phyloP scores from a whole-genome alignment of 2,329 filamentous ascomycete species.

The Orbilia ellipsospora region DNA sequence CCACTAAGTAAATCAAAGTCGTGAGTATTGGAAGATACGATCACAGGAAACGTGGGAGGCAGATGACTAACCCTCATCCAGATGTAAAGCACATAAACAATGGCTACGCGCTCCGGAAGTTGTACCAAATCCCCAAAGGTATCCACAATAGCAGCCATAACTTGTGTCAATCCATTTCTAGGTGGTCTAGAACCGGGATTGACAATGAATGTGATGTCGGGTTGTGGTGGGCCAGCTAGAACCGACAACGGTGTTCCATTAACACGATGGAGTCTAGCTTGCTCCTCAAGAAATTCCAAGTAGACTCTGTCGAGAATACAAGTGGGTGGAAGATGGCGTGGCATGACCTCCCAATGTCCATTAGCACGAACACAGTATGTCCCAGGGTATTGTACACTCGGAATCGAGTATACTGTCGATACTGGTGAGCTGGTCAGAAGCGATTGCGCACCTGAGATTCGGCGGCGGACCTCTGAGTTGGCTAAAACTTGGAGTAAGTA shows the following conservation, averaged over 20 bases:
- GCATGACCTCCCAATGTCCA: conserved; percentile 55
- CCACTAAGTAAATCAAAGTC: conserved; percentile 68
- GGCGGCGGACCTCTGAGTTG: conserved; percentile 42
- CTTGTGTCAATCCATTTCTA: conserved; percentile 81
- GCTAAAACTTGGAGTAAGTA: conserved; percentile 34
- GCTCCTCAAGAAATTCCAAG: conserved; percentile 79
- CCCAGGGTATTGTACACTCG: conserved; percentile 49
- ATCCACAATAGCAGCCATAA: conserved; percentile 84
- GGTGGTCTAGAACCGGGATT: conserved; percentile 73
- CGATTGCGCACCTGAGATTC: conserved; percentile 47
- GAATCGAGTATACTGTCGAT: conserved; percentile 54
- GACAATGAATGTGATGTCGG: conserved; percentile 80
- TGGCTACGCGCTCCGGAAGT: conserved; percentile 84
- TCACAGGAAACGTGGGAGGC: neutral
- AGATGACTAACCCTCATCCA: conserved; percentile 69
- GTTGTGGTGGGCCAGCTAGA: conserved; percentile 80
- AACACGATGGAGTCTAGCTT: conserved; percentile 72
- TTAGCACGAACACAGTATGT: conserved; percentile 50
- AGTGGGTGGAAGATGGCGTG: conserved; percentile 67
- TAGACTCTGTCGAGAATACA: conserved; percentile 83
- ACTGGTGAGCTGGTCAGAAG: conserved; percentile 45
- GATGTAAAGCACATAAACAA: conserved; percentile 87
- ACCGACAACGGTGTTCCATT: conserved; percentile 74
- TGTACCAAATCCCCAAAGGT: conserved; percentile 83
- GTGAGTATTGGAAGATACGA: neutral